A percentile compares a stretch with the other conserved stretches of the same genome.
These are phyloP conservation scores for Camptophora hylomeconis DNA, from an alignment of 2,329 filamentous ascomycete genomes.

Conservation along the genomic window DNA sequence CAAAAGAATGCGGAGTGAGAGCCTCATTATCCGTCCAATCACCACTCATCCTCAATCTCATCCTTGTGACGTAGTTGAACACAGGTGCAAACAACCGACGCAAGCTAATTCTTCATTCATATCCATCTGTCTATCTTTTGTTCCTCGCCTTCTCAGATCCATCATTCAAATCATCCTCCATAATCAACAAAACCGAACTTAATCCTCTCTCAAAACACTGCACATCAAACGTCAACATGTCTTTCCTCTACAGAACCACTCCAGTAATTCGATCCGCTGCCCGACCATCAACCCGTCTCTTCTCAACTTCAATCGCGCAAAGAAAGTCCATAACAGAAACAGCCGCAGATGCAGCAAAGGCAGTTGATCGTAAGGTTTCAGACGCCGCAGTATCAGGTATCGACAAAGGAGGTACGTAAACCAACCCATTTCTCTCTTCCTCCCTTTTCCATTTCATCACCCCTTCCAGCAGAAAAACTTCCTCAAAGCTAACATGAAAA, in stretches of 20 bases:
- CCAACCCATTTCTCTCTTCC: slow-evolving; percentile 6
- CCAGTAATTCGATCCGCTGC: slow-evolving; percentile 18
- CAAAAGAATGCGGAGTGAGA: no score
- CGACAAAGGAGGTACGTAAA: slow-evolving; percentile 45
- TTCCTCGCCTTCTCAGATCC: no score
- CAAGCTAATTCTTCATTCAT: no score
- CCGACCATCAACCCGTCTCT: slow-evolving; percentile 19
- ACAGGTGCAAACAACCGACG: no score
- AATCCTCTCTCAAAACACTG: no score
- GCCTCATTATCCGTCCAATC: no score
- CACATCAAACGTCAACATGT: slow-evolving; percentile 20
- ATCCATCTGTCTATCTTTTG: no score
- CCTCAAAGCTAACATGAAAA: slow-evolving; percentile 2
- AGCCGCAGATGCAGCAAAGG: slow-evolving; percentile 46
- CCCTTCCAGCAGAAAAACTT: background rate
- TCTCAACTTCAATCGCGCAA: slow-evolving; percentile 38
- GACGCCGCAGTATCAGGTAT: slow-evolving; percentile 48
- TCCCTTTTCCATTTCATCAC: background rate
- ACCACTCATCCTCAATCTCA: no score
- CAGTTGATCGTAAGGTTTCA: slow-evolving; percentile 42
- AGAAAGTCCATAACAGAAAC: slow-evolving; percentile 41
- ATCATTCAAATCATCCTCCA: no score
- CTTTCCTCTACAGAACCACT: slow-evolving; percentile 22
- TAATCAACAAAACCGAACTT: no score
- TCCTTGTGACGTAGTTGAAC: no score